Conservation (phyloP, 805 yeast species). For the Peterozyma toletana region DNA sequence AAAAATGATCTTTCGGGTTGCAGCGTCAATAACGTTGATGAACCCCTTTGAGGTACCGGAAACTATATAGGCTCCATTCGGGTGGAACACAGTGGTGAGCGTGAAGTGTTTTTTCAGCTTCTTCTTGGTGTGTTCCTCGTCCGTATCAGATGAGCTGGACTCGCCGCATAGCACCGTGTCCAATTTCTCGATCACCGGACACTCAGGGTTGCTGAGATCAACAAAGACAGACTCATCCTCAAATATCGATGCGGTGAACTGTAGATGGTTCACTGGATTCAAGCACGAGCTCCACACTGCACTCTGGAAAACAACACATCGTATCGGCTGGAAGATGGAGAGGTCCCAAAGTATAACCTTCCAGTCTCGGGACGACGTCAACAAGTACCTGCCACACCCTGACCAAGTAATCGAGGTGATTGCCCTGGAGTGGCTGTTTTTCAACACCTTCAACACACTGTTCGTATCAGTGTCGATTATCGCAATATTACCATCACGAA, state of each 20-base stretch:
- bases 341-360: constrained; percentile 77
- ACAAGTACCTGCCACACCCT: constrained; percentile 54
- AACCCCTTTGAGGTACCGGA: constrained; percentile 81
- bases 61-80: constrained; percentile 48
- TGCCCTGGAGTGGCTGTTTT: constrained; percentile 58
- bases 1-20: constrained; percentile 27
- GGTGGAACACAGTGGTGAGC: constrained; percentile 42
- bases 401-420: constrained; percentile 78
- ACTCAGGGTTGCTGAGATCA: constrained; percentile 22
- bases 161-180: constrained; percentile 13
- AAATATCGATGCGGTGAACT: constrained; percentile 56
- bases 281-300: constrained; percentile 68
- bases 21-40: constrained; percentile 41
- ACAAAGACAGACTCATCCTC: constrained; percentile 57
- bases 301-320: constrained; percentile 48
- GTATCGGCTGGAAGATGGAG: constrained; percentile 28
- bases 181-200: constrained; percentile 7
- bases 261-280: constrained; percentile 38
- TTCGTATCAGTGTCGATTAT: constrained; percentile 69
- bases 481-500: constrained; percentile 64
- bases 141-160: constrained; percentile 13
- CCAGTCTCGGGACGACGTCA: constrained; percentile 81
- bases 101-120: constrained; percentile 29
- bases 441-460: constrained; percentile 47
- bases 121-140: constrained; percentile 6